These are phyloP conservation scores for Hymenoscyphus repandus DNA, from an alignment of 2,329 filamentous ascomycete genomes.

Conservation along the genomic window DNA sequence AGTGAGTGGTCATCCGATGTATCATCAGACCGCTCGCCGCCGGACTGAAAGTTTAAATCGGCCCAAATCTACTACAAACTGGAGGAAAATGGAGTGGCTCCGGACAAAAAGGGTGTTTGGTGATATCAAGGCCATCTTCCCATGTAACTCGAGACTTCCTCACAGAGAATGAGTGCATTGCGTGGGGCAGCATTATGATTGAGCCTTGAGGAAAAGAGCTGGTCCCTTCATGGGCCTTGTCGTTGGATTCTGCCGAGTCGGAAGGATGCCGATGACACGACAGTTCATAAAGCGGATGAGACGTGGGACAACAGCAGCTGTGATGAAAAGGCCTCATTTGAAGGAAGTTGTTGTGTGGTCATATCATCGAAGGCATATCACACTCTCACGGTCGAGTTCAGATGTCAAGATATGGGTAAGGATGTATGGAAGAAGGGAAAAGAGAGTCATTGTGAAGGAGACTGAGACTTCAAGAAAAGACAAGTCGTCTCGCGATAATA, in stretches of 20 bases:
- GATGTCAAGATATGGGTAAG: too few relatives aligned
- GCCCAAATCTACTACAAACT: too few relatives aligned
- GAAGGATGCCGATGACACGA: conserved; percentile 2
- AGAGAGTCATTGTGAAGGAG: too few relatives aligned
- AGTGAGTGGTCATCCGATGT: too few relatives aligned
- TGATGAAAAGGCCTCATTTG: background rate
- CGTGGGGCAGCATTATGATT: background rate
- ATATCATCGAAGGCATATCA: too few relatives aligned
- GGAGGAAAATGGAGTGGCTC: background rate
- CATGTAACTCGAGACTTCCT: background rate
- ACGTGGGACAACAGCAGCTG: conserved; percentile 2
- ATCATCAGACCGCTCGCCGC: too few relatives aligned
- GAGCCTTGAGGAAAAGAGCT: background rate
- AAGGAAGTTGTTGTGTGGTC: background rate
- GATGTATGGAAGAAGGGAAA: too few relatives aligned
- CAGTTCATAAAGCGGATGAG: background rate
- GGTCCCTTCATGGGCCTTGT: background rate
- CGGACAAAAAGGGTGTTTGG: background rate
- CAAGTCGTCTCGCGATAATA: too few relatives aligned
- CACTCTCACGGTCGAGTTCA: too few relatives aligned
- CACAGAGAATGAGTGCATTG: background rate
- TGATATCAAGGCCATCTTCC: background rate
- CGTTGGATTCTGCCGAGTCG: background rate
- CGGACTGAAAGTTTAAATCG: too few relatives aligned
- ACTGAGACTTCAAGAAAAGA: too few relatives aligned